phyloP scores from a whole-genome alignment of 2,329 filamentous ascomycete genomes.

The Thelonectria blattea region DNA sequence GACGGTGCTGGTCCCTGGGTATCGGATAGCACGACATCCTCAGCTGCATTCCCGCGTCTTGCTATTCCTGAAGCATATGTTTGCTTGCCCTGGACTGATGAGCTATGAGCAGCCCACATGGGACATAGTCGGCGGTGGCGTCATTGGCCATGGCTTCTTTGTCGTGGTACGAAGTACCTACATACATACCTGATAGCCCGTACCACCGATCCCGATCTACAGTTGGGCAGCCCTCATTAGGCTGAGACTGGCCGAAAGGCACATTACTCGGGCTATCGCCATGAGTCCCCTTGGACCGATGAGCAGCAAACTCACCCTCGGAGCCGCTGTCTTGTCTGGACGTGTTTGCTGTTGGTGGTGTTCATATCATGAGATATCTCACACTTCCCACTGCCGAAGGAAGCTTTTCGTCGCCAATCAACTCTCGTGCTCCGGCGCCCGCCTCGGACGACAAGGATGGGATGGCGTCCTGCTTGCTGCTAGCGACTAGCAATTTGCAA shows the following conservation, averaged over 20 bases:
- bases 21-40: too few relatives aligned
- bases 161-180: neutral
- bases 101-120: neutral
- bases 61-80: neutral
- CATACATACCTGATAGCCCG: neutral
- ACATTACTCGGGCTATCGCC: neutral
- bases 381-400: constrained; percentile 7
- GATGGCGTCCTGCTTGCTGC: constrained; percentile 10
- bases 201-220: neutral
- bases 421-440: constrained; percentile 1
- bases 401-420: constrained; percentile 5
- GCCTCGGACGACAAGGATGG: constrained; percentile 12
- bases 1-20: too few relatives aligned
- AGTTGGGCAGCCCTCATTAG: neutral
- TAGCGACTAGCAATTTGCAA: constrained; percentile 2
- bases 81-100: neutral
- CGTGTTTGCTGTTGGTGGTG: constrained; percentile 2
- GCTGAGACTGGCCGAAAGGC: neutral
- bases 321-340: neutral
- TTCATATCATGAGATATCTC: constrained; percentile 3
- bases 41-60: too few relatives aligned
- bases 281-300: neutral
- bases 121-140: neutral
- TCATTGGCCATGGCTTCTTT: neutral
- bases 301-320: neutral